Evolutionary conservation across 2,329 filamentous ascomycete species (phyloP).

Genomic region (Hypoxylon sp.): DNA sequence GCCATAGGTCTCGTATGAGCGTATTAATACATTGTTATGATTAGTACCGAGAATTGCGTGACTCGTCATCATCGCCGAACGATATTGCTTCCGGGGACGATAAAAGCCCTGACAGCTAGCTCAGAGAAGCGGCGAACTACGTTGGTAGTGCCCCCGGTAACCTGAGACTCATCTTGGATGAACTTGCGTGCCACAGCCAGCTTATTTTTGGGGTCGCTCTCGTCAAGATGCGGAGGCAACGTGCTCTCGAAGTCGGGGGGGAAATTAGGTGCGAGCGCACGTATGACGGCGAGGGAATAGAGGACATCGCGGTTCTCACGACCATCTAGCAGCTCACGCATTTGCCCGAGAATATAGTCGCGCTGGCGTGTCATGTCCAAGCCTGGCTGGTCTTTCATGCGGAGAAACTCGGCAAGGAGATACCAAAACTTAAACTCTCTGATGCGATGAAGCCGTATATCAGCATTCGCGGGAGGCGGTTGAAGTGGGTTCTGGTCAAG

Average conservation of each 20-base stretch:
- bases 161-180: slow-evolving; percentile 74
- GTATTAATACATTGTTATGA: slow-evolving; percentile 38
- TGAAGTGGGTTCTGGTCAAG: slow-evolving; percentile 71
- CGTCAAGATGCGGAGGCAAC: slow-evolving; percentile 73
- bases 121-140: slow-evolving; percentile 79
- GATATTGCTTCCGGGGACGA: slow-evolving; percentile 68
- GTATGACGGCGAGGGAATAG: slow-evolving; percentile 87
- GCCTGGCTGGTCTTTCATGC: slow-evolving; percentile 70
- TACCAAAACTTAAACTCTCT: slow-evolving; percentile 88
- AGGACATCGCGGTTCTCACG: slow-evolving; percentile 91
- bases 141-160: slow-evolving; percentile 79
- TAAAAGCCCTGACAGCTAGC: slow-evolving; percentile 74
- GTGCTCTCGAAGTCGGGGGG: slow-evolving; percentile 71
- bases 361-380: slow-evolving; percentile 68
- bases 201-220: slow-evolving; percentile 76
- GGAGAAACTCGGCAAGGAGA: slow-evolving; percentile 79
- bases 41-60: slow-evolving; percentile 9
- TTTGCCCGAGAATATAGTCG: slow-evolving; percentile 74
- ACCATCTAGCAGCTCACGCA: slow-evolving; percentile 81
- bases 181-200: slow-evolving; percentile 79
- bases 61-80: slow-evolving; percentile 42
- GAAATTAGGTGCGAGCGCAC: slow-evolving; percentile 78
- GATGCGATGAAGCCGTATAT: slow-evolving; percentile 68
- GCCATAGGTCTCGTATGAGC: slow-evolving; percentile 14
- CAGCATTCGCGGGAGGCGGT: slow-evolving; percentile 64